Percentiles rank a stretch among this genome's conserved stretches.
These are phyloP conservation scores for Coniochaeta sp. DNA, from an alignment of 2,329 filamentous ascomycete species.

Conservation along the genomic window DNA sequence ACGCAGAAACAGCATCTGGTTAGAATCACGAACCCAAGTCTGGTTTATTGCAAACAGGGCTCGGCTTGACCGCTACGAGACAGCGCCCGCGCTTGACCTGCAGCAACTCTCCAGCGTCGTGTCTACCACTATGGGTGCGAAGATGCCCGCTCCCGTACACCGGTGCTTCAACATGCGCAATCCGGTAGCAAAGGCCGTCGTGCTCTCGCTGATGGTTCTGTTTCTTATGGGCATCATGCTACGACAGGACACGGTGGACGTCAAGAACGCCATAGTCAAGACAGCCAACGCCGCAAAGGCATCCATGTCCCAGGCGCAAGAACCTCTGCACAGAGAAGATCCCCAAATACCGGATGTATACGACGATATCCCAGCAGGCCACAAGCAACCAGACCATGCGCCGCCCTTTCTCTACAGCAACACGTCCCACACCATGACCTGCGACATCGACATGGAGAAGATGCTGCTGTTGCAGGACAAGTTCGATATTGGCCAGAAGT, in stretches of 20 bases:
- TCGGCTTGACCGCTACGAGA: not conserved
- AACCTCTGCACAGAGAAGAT: constrained; percentile 14
- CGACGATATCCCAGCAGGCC: not conserved
- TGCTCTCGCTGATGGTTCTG: constrained; percentile 35
- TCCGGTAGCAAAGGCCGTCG: constrained; percentile 36
- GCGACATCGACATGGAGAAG: constrained; percentile 39
- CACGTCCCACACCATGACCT: constrained; percentile 35
- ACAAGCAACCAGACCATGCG: constrained; percentile 31
- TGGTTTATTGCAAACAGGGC: not conserved
- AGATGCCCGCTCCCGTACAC: constrained; percentile 15
- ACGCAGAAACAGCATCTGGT: not conserved
- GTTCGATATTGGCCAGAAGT: constrained; percentile 39
- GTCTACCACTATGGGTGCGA: not conserved
- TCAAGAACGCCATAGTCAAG: constrained; percentile 33
- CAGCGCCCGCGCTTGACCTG: not conserved
- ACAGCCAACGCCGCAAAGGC: constrained; percentile 27
- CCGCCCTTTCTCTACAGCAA: constrained; percentile 36
- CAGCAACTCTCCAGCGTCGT: not conserved
- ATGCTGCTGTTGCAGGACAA: constrained; percentile 37
- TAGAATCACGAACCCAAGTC: not conserved
- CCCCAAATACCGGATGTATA: not conserved
- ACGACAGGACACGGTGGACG: constrained; percentile 32
- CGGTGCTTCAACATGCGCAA: constrained; percentile 43
- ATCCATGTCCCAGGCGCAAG: constrained; percentile 19
- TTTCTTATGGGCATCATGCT: constrained; percentile 33